Conservation (phyloP, 345 rosid species). For the Stellera chamaejasme region DNA sequence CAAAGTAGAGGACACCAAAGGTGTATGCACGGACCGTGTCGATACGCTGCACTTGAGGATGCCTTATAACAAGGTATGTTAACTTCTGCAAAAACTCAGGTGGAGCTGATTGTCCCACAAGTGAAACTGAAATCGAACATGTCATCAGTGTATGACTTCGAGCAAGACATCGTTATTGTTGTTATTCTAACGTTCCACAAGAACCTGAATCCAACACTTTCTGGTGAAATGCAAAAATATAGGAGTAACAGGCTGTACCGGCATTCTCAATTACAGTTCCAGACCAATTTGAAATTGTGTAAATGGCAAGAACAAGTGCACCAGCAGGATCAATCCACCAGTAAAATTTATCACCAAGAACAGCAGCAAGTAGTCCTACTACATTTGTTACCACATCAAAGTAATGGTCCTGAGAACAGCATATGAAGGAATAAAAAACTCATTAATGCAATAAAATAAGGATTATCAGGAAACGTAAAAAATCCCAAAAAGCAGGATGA, state of each 20-base stretch:
- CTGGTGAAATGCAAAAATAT: too few relatives aligned
- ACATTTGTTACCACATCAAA: conserved; percentile 80
- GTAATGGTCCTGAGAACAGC: conserved; percentile 56
- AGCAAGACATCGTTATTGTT: too few relatives aligned
- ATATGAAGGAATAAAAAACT: neutral
- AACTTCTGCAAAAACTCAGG: conserved; percentile 48
- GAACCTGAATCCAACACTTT: too few relatives aligned
- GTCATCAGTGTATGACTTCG: too few relatives aligned
- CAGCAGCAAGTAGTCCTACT: conserved; percentile 63
- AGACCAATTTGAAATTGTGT: conserved; percentile 78
- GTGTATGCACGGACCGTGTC: conserved; percentile 60
- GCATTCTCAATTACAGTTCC: conserved; percentile 80
- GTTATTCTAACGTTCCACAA: too few relatives aligned
- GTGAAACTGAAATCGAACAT: conserved; percentile 27
- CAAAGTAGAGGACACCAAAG: conserved; percentile 55
- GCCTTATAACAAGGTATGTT: conserved; percentile 45
- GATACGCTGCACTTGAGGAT: conserved; percentile 43
- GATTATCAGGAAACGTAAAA: neutral
- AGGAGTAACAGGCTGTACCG: conserved; percentile 22
- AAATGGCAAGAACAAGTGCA: conserved; percentile 64
- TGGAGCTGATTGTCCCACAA: conserved; percentile 54
- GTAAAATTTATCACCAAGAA: conserved; percentile 52
- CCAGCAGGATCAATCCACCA: conserved; percentile 92
- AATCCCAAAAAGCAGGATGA: neutral
- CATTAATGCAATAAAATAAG: neutral